phyloP scores from a whole-genome alignment of 2,329 filamentous ascomycete species.

The Ophiosphaerella herpotricha region DNA sequence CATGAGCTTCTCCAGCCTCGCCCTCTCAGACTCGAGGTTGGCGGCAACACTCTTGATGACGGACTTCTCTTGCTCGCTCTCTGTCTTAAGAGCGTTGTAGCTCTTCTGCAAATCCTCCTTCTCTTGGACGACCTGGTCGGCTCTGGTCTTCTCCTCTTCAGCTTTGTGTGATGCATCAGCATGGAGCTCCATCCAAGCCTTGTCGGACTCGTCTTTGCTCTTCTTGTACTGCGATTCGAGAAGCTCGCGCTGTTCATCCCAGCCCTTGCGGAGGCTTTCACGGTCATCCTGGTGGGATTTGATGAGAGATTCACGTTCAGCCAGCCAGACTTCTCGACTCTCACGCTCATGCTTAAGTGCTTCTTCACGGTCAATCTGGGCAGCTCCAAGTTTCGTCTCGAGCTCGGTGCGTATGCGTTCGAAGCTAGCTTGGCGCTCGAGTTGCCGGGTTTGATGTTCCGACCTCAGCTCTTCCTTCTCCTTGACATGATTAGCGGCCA shows the following conservation, averaged over 20 bases:
- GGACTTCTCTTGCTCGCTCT: conserved; percentile 44
- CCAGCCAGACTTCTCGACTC: conserved; percentile 53
- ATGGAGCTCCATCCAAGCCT: conserved; percentile 50
- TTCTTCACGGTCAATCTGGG: conserved; percentile 52
- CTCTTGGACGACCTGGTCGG: conserved; percentile 38
- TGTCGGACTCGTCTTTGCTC: conserved; percentile 52
- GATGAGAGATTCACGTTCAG: conserved; percentile 45
- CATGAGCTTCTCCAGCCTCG: conserved; percentile 49
- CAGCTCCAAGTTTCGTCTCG: conserved; percentile 44
- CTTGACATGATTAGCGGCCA: conserved; percentile 40
- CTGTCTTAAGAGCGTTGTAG: conserved; percentile 37
- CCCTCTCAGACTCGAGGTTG: conserved; percentile 49
- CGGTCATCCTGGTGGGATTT: conserved; percentile 55
- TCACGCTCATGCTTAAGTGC: conserved; percentile 54
- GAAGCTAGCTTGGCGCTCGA: conserved; percentile 49
- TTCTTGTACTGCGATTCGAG: conserved; percentile 39
- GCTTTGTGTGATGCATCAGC: conserved; percentile 41
- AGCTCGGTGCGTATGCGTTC: conserved; percentile 50
- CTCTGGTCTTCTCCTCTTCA: conserved; percentile 37
- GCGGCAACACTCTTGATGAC: conserved; percentile 45
- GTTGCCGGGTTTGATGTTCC: conserved; percentile 40
- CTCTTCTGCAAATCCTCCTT: conserved; percentile 42
- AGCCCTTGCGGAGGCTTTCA: conserved; percentile 55
- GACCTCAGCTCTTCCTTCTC: conserved; percentile 43
- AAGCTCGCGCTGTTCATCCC: conserved; percentile 58